Percentiles rank a stretch among this genome's conserved stretches.
Conservation (phyloP, 306 rosid species). For the Casuarina glauca region DNA sequence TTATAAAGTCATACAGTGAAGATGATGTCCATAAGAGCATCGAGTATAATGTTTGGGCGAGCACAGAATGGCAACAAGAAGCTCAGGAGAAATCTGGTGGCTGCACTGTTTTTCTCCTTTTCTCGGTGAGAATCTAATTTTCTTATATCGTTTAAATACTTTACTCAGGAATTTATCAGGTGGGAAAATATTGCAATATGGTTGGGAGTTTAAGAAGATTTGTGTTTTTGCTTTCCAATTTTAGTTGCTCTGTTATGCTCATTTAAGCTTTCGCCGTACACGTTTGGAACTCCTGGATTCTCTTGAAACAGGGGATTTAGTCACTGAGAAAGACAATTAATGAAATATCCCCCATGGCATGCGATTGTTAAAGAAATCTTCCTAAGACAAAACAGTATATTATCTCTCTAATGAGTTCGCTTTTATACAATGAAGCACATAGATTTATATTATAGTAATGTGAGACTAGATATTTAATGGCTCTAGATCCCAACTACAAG, state of each 20-base stretch:
- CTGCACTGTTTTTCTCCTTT: slow-evolving; percentile 76
- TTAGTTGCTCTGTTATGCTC: background rate
- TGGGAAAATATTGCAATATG: slow-evolving; percentile 80
- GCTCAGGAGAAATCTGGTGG: slow-evolving; percentile 83
- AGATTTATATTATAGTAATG: no score
- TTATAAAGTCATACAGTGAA: slow-evolving; percentile 93
- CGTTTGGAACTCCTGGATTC: no score
- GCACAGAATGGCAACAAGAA: slow-evolving; percentile 97
- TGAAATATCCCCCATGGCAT: no score
- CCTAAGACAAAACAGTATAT: no score
- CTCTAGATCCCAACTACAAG: no score
- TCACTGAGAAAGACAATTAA: no score
- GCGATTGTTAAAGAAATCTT: no score
- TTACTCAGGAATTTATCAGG: slow-evolving; percentile 55
- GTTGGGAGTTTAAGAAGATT: slow-evolving; percentile 38
- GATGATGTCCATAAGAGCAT: slow-evolving; percentile 98
- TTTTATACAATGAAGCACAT: no score
- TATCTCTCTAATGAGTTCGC: no score
- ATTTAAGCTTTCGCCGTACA: no score
- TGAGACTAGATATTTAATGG: no score
- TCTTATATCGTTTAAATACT: background rate
- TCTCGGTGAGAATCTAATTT: slow-evolving; percentile 56
- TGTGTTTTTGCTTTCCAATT: slow-evolving; percentile 1
- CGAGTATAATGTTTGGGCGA: slow-evolving; percentile 95
- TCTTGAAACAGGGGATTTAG: no score